phyloP scores from a whole-genome alignment of 208 protist species.

The Acanthamoeba triangularis region DNA sequence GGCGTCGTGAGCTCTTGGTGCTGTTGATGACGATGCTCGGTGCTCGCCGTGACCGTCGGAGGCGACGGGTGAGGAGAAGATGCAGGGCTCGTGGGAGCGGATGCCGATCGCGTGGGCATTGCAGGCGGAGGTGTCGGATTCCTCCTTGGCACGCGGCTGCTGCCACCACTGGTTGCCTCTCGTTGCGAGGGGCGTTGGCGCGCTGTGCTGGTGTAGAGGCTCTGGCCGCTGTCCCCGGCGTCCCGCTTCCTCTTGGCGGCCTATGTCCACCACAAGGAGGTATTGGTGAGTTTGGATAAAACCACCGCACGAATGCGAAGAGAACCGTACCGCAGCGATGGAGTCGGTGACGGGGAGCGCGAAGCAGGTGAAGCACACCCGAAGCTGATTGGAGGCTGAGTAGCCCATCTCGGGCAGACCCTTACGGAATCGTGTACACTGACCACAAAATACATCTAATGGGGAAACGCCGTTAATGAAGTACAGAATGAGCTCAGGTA shows the following conservation, averaged over 20 bases:
- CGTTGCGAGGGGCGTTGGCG: not conserved
- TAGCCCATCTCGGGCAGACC: constrained; percentile 52
- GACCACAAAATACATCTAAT: constrained; percentile 37
- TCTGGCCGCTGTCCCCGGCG: not conserved
- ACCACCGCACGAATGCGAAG: not conserved
- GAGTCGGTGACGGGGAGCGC: constrained; percentile 9
- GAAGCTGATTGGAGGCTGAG: constrained; percentile 34
- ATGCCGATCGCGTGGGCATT: not conserved
- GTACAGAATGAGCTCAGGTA: not conserved
- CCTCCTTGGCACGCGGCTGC: not conserved
- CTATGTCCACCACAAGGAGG: not conserved
- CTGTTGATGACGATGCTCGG: not conserved
- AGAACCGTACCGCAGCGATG: not conserved
- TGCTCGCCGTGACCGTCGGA: not conserved
- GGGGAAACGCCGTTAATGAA: not conserved
- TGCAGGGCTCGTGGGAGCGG: not conserved
- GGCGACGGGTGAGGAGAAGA: not conserved
- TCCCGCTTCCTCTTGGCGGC: not conserved
- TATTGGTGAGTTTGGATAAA: not conserved
- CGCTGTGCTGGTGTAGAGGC: not conserved
- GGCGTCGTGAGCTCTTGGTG: too few species aligned
- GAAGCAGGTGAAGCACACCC: constrained; percentile 60
- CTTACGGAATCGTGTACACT: not conserved
- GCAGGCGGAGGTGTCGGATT: not conserved
- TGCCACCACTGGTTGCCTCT: not conserved